Base-by-base conservation (phyloP, 2,329 filamentous ascomycete genomes). In the Arthrobotrys musiformis region DNA sequence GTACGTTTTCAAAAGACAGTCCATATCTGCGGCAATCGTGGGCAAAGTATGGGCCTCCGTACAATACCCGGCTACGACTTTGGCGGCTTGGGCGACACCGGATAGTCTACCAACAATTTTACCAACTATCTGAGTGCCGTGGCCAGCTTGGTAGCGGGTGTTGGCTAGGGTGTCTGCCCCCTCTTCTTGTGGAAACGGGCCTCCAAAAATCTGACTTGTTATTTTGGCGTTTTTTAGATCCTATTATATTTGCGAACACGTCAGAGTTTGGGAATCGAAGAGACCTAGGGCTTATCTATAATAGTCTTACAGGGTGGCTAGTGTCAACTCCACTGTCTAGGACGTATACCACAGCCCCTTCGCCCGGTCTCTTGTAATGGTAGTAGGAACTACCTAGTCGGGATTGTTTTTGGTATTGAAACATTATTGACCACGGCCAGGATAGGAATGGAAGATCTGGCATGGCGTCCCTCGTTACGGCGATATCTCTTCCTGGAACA, bases 71-170 rank as follows among this genome's bases (percentile, higher is more conserved):
- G n/a, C n/a, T 1, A 70, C 54, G 22, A 70, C 28, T 9, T 70
- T 56, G 4, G 67, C 54, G 6, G 15, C 22, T 33, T 70, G 67
- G 4, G 67, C 54, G 5, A 70, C 19, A 7, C 67, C 56, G 9
- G 40, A 22, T 5, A 17, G 8, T 22, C 42, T n/a, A 1, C 67
- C 67, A 6, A 44, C 54, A 7, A 70, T 28, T 26, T 62, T 70
- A 1, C 42, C 54, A 11, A 26, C 26, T 1, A 70, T 24, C 0
- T 13, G 13, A 13, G 54, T 62, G 1, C 67, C 54, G 30, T 70
- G 67, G 1, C 30, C 30, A n/a, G n/a, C n/a, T n/a, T n/a, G n/a
- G n/a, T n/a, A n/a, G n/a, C n/a, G n/a, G n/a, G n/a, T n/a, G n/a
- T n/a, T n/a, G n/a, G n/a, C n/a, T n/a, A n/a, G n/a, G n/a, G n/a